Evolutionary conservation across 805 yeast genomes (phyloP).

Genomic region (Kodamaea nitidulidarum): DNA sequence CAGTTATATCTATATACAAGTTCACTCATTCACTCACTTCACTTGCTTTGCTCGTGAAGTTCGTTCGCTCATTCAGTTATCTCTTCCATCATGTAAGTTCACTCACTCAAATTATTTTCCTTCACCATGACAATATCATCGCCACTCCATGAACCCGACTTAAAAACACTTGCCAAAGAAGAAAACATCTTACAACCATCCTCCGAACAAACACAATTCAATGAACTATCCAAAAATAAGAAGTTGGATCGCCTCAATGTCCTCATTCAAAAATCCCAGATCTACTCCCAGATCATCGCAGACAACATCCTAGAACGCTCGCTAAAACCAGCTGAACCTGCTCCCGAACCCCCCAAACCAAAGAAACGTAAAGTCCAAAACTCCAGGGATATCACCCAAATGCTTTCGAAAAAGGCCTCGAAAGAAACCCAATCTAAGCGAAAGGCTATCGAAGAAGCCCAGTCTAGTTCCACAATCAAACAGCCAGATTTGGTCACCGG

Average conservation of each 20-base stretch:
- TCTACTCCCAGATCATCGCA: constrained; percentile 81
- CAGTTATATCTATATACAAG: too few relatives aligned
- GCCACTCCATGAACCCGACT: constrained; percentile 3
- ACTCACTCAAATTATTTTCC: too few relatives aligned
- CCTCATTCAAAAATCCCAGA: constrained; percentile 81
- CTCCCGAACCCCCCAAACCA: constrained; percentile 6
- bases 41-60: too few relatives aligned
- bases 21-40: too few relatives aligned
- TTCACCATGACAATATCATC: constrained; percentile 4
- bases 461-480: constrained; percentile 14
- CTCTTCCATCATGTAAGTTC: too few relatives aligned
- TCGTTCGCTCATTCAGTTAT: too few relatives aligned
- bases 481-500: constrained; percentile 36
- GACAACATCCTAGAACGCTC: constrained; percentile 52
- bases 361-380: constrained; percentile 12
- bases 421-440: constrained; percentile 15
- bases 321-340: not conserved
- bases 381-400: constrained; percentile 11
- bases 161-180: constrained; percentile 3
- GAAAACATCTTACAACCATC: constrained; percentile 4
- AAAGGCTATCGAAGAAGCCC: constrained; percentile 25
- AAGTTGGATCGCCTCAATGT: constrained; percentile 66
- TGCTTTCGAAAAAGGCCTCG: constrained; percentile 15
- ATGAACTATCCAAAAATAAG: constrained; percentile 45
- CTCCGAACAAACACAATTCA: constrained; percentile 36